These are phyloP conservation scores for Penicillium lividum DNA, from an alignment of 495 filamentous ascomycete species.

Conservation along the genomic window DNA sequence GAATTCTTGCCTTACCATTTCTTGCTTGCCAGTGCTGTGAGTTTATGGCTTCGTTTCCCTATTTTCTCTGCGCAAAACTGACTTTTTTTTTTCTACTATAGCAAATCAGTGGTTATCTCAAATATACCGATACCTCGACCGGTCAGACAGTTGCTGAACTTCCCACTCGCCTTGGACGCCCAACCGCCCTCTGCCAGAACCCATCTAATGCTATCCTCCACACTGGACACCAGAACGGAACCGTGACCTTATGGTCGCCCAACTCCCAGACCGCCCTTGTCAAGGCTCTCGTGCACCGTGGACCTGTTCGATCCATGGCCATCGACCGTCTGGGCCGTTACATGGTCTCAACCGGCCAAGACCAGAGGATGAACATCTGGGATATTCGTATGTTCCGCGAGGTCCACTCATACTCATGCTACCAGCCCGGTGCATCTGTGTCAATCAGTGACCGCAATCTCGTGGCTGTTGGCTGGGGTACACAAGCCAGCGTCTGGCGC, in stretches of 20 bases:
- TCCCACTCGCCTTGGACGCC: constrained; percentile 78
- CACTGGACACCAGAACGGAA: constrained; percentile 90
- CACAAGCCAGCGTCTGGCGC: constrained; percentile 84
- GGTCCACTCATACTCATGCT: constrained; percentile 86
- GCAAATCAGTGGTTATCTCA: constrained; percentile 81
- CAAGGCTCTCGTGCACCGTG: constrained; percentile 90
- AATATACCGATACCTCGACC: constrained; percentile 94
- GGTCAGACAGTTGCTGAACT: constrained; percentile 82
- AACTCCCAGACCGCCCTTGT: constrained; percentile 84
- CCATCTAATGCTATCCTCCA: constrained; percentile 89
- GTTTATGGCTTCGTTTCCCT: constrained; percentile 21
- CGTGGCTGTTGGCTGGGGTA: constrained; percentile 90
- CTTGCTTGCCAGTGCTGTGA: constrained; percentile 80
- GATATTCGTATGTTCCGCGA: constrained; percentile 93
- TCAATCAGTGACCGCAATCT: constrained; percentile 86
- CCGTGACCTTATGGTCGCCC: constrained; percentile 94
- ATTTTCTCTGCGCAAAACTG: background rate
- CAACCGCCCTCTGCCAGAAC: constrained; percentile 84
- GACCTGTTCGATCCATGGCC: constrained; percentile 84
- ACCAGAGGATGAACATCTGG: constrained; percentile 91
- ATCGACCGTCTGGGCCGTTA: constrained; percentile 89
- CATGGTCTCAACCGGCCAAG: constrained; percentile 93
- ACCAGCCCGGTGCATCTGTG: constrained; percentile 79
- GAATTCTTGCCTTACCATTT: constrained; percentile 98
- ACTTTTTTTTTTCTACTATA: constrained; percentile 23